A percentile compares a stretch with the other conserved stretches of the same genome.
These are phyloP conservation scores for Colletotrichum cuscutae DNA, from an alignment of 2,329 filamentous ascomycete species.

Conservation along the genomic window DNA sequence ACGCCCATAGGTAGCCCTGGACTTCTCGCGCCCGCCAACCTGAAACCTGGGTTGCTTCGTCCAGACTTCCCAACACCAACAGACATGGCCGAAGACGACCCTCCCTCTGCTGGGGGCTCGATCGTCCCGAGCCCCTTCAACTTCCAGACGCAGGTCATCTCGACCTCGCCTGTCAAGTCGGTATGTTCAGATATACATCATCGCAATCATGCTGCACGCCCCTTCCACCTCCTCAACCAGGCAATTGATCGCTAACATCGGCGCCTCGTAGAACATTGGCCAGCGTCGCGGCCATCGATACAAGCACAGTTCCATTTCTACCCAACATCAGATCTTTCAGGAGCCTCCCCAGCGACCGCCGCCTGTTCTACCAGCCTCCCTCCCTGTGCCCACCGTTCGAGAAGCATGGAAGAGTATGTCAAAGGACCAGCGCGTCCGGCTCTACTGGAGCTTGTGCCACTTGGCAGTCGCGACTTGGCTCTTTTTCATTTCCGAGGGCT, in stretches of 20 bases:
- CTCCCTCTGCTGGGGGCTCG: slow-evolving; percentile 38
- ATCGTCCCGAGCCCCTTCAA: slow-evolving; percentile 82
- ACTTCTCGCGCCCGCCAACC: slow-evolving; percentile 22
- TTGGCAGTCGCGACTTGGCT: slow-evolving; percentile 84
- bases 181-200: slow-evolving; percentile 56
- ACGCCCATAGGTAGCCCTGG: slow-evolving; percentile 35
- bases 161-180: slow-evolving; percentile 80
- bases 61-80: slow-evolving; percentile 33
- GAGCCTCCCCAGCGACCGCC: slow-evolving; percentile 89
- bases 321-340: slow-evolving; percentile 92
- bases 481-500: slow-evolving; percentile 86
- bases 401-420: slow-evolving; percentile 94
- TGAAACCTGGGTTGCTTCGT: slow-evolving; percentile 35
- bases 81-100: slow-evolving; percentile 48
- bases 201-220: slow-evolving; percentile 5
- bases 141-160: slow-evolving; percentile 85
- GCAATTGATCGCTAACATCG: slow-evolving; percentile 22
- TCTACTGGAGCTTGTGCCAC: slow-evolving; percentile 93
- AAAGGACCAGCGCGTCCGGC: slow-evolving; percentile 81
- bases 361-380: slow-evolving; percentile 87
- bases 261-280: slow-evolving; percentile 76
- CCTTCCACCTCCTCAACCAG: background rate
- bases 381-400: slow-evolving; percentile 88
- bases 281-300: slow-evolving; percentile 96
- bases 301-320: slow-evolving; percentile 93